Base-by-base conservation (phyloP, 495 filamentous ascomycete species). In the Penicillium crystallinum region DNA sequence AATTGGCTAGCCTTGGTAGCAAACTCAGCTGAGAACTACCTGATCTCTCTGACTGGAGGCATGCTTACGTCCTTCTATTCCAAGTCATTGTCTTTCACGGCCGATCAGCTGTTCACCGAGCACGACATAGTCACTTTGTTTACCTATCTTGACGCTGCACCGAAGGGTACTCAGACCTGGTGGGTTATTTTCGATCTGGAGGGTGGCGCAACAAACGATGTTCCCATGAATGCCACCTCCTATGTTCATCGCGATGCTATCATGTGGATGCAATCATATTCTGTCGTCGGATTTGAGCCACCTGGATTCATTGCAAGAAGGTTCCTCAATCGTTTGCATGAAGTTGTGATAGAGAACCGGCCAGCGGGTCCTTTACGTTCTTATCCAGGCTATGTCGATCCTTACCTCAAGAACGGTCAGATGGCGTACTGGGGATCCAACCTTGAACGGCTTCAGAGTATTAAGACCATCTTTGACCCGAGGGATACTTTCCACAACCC, bases 371-470 rank as follows among this genome's bases (percentile, higher is more conserved):
- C 47, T 23, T 63, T 67, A 41, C 66, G 67, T 6, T 66, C 80
- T 0, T 91, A 91, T 66, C 75, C 85, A 0, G 88, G 87, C 17
- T 90, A 90, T 58, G 78, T 89, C 5, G 88, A 91, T 63, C 81
- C 83, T 1, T 67, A 63, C 4, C 55, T 88, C 49, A 60, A 57
- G 21, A 52, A 78, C 31, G 56, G 61, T 0, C 68, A 59, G 23
- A 59, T 73, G 21, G 75, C 79, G 0, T 91, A 87, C 54, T 87
- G 76, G 72, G 69, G 77, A 0, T 40, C 62, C 4, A 84, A 78
- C 54, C 63, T 83, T n/a, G 65, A 65, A 3, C 67, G 66, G 29
- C 62, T 87, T 38, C 61, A 77, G 61, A 46, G 65, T 37, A 71
- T 87, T 40, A 87, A 87, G 71, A 62, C 67, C 0, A 57, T 61